Evolutionary conservation across 225 moss, liverwort and hornwort species (phyloP).

Genomic region (Physcomitrellopsis africana): DNA sequence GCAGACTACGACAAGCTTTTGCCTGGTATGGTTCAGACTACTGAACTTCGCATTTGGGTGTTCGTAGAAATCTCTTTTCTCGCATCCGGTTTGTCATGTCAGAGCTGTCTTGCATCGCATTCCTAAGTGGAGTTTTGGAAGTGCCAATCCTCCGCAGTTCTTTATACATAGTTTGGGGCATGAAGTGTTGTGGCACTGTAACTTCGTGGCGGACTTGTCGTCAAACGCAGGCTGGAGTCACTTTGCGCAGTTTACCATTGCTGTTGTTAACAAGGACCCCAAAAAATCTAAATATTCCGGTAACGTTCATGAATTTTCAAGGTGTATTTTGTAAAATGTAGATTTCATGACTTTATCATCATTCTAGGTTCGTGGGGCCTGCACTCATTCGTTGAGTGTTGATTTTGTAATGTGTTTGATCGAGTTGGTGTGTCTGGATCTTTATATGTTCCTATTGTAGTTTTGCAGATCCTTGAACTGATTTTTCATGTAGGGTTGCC

Average conservation of each 20-base stretch:
- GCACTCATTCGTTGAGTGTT: neutral
- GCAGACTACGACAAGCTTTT: constrained; percentile 99
- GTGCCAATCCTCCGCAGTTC: neutral
- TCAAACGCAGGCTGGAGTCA: constrained; percentile 93
- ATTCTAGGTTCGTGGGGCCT: no score
- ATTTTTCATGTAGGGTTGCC: constrained; percentile 19
- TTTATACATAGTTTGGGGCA: neutral
- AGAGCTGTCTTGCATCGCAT: constrained; percentile 5
- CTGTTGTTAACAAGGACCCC: constrained; percentile 99
- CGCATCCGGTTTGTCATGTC: neutral
- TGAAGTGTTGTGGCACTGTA: neutral
- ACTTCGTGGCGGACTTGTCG: neutral
- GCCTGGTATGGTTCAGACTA: constrained; percentile 64
- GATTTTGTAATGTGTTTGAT: neutral
- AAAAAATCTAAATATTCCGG: constrained; percentile 99
- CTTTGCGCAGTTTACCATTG: constrained; percentile 99
- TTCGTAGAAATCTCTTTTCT: neutral
- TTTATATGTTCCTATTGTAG: constrained; percentile 10
- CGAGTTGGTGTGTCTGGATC: constrained; percentile 6
- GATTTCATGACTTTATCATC: neutral
- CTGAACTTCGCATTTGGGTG: neutral
- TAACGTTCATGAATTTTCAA: constrained; percentile 37
- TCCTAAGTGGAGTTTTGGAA: constrained; percentile 4
- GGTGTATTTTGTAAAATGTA: neutral
- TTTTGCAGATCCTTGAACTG: neutral